Evolutionary conservation across 768 basidiomycete genomes (phyloP), one percentile per base, ranked within the genome.

Genomic region (Trametes coccinea): DNA sequence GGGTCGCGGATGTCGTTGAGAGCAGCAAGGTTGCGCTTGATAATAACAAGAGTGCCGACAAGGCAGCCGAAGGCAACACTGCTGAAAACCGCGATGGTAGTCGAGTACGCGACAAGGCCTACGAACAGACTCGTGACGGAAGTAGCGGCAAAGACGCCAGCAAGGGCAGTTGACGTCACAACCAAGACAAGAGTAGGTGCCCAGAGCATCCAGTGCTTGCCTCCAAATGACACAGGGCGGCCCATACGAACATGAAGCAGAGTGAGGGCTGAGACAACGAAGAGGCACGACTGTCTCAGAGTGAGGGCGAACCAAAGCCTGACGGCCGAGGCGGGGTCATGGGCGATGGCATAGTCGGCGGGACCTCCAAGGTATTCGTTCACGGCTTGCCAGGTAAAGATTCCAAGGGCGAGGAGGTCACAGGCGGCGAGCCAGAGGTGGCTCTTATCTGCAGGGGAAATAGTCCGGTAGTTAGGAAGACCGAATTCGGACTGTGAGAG

Each of bases 191-290:
- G 57, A 2, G 83, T 83, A 2, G 90, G 90, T 8, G 78, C 80
- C 87, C 86, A 90, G 37, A 92, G 70, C 79, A 88, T 84, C 86
- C 87, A 89, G 63, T 91, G 88, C 52, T 76, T 84, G n/a, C 69
- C 63, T 13, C 90, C 89, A 64, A 89, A 89, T 8, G 86, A 82
- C 10, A 90, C 82, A 0, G 90, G 82, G 52, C 82, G 84, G 16
- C 84, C 88, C 78, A 87, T 77, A 13, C 89, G 84, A 62, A 91
- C 82, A 60, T 91, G 86, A 30, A 89, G 76, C 40, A 92, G 79
- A 16, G 87, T 87, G 53, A 90, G 76, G 17, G 74, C 76, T 3
- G 79, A 79, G 34, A 90, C 76, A 45, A 89, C 72, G 54, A 90
- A 77, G 53, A 92, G 80, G 68, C 87, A 89, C 17, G 82, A 84